These are phyloP conservation scores for Fomitopsis pulvina DNA, from an alignment of 768 basidiomycete genomes.

Conservation along the genomic window DNA sequence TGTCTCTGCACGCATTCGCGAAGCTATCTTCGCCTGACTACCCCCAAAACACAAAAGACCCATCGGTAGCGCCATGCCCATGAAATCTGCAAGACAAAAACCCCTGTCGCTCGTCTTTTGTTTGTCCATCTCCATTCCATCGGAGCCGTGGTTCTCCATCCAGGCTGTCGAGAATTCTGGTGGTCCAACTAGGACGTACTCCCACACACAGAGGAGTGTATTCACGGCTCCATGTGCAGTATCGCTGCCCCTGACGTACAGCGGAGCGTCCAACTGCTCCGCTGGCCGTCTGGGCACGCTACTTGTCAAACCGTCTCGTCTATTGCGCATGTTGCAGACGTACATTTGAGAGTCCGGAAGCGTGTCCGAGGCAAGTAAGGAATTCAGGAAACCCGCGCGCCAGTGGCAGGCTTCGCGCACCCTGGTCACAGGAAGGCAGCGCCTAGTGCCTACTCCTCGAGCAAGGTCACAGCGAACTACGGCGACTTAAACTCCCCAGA, in stretches of 20 bases:
- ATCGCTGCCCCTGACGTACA: not conserved
- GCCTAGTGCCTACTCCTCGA: no score
- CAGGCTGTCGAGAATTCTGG: conserved; percentile 1
- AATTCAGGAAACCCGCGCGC: no score
- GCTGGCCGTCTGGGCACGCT: no score
- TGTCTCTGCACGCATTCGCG: conserved; percentile 17
- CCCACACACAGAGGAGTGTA: not conserved
- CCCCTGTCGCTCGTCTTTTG: conserved; percentile 13
- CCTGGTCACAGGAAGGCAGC: no score
- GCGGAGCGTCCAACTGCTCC: no score
- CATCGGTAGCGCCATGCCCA: conserved; percentile 10
- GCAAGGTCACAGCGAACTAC: no score
- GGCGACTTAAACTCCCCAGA: no score
- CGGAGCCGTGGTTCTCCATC: conserved; percentile 3
- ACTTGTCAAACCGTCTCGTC: no score
- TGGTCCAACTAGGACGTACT: not conserved
- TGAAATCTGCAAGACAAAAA: conserved; percentile 14
- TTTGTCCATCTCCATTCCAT: conserved; percentile 5
- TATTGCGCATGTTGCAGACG: no score
- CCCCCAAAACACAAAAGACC: conserved; percentile 13
- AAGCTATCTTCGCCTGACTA: conserved; percentile 8
- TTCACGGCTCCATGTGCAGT: not conserved
- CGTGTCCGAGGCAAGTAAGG: no score
- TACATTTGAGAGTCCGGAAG: no score
- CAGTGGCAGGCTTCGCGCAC: no score